Evolutionary conservation across 1,284 basidiomycete genomes (phyloP).

Genomic region (Trichosporon sp.): DNA sequence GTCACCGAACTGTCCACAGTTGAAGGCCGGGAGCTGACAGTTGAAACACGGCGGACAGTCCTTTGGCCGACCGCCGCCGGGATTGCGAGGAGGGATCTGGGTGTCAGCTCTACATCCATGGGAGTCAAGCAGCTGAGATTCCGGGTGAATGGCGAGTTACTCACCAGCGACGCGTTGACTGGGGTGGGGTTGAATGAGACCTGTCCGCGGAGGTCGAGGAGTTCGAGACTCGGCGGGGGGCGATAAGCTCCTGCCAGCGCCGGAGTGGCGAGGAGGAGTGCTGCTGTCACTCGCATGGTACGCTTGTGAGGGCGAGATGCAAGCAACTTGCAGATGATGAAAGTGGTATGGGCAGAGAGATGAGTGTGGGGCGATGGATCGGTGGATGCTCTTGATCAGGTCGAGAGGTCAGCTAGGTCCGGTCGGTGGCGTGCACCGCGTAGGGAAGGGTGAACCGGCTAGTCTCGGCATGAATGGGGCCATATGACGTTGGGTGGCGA

Average conservation of each 20-base stretch:
- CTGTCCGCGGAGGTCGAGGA: constrained; percentile 32
- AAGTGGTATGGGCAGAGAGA: background rate
- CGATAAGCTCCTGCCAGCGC: constrained; percentile 5
- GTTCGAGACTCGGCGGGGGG: constrained; percentile 27
- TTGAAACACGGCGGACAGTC: constrained; percentile 72
- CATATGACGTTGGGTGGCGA: constrained; percentile 8
- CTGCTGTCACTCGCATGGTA: constrained; percentile 11
- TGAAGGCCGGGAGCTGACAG: constrained; percentile 78
- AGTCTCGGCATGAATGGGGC: background rate
- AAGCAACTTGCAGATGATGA: background rate
- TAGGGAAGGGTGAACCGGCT: background rate
- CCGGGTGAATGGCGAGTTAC: background rate
- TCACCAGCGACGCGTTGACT: constrained; percentile 21
- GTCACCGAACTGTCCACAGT: constrained; percentile 79
- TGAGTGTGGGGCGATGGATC: constrained; percentile 15
- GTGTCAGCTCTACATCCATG: background rate
- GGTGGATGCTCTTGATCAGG: background rate
- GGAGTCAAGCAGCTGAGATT: background rate
- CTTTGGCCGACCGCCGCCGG: constrained; percentile 27
- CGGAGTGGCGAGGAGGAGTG: background rate
- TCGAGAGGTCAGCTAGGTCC: background rate
- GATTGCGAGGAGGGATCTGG: constrained; percentile 38
- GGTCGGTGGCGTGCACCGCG: constrained; percentile 1
- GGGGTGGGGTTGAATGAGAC: background rate
- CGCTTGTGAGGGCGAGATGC: constrained; percentile 1